phyloP scores from a whole-genome alignment of 169 alveolate genomes.

The Sarcocystis neurona region DNA sequence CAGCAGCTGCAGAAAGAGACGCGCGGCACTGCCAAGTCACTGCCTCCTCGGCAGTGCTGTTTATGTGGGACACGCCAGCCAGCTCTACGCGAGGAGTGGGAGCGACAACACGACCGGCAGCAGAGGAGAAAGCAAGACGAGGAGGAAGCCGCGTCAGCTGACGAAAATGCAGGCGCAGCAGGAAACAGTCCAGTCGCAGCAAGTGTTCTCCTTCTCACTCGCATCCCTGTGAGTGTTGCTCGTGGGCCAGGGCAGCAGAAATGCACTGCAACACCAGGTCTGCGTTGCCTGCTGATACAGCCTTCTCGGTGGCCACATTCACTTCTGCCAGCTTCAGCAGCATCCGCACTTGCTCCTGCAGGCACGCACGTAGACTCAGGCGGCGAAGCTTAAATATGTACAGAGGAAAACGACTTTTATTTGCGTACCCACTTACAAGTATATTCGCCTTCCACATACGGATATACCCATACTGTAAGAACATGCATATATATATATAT shows the following conservation, averaged over 20 bases:
- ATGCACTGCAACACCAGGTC: constrained; percentile 77
- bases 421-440: background rate
- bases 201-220: too few relatives aligned
- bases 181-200: too few relatives aligned
- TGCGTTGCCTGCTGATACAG: constrained; percentile 70
- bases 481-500: background rate
- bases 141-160: too few relatives aligned
- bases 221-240: too few relatives aligned
- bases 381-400: background rate
- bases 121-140: too few relatives aligned
- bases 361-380: background rate
- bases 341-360: constrained; percentile 71
- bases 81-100: too few relatives aligned
- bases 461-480: background rate
- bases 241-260: constrained; percentile 61
- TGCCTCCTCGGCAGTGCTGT: background rate
- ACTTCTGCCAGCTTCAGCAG: constrained; percentile 74
- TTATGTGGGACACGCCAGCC: too few relatives aligned
- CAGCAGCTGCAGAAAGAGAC: background rate
- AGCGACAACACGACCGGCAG: too few relatives aligned
- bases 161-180: too few relatives aligned
- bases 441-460: background rate
- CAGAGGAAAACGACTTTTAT: background rate
- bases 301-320: constrained; percentile 69
- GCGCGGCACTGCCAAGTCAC: background rate